These are phyloP conservation scores for Kodamaea sp. DNA, from an alignment of 1,139 yeast species.

Conservation along the genomic window DNA sequence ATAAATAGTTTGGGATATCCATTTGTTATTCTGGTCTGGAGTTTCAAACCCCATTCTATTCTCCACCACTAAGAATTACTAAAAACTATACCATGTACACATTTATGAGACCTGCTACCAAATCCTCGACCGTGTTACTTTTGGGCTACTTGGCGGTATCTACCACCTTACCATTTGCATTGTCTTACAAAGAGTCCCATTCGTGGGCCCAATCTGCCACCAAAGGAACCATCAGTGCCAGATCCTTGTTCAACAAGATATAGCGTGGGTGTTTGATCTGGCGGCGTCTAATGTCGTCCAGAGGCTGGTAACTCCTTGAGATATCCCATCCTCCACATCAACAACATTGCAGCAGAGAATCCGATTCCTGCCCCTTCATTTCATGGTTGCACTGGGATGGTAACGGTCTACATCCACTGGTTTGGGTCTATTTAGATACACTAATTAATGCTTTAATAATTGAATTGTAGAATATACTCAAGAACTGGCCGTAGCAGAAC, in stretches of 20 bases:
- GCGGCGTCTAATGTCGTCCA: no score
- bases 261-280: slow-evolving; percentile 9
- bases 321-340: no score
- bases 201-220: slow-evolving; percentile 18
- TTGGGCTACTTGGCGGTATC: slow-evolving; percentile 45
- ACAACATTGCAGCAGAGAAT: no score
- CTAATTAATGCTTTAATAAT: no score
- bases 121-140: slow-evolving; percentile 30
- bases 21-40: neutral
- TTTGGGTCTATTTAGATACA: slow-evolving; percentile 1
- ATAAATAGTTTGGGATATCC: slow-evolving; percentile 6
- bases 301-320: no score
- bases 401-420: slow-evolving; percentile 1
- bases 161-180: slow-evolving; percentile 43
- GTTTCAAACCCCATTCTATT: no score
- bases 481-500: no score
- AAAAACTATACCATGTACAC: no score
- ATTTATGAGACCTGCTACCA: slow-evolving; percentile 9
- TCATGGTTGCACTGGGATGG: slow-evolving; percentile 1
- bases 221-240: slow-evolving; percentile 40
- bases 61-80: no score
- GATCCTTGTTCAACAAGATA: slow-evolving; percentile 44
- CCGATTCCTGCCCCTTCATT: neutral
- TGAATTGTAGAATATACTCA: neutral
- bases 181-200: slow-evolving; percentile 43